Percentiles rank a stretch among this genome's conserved stretches.
Conservation (phyloP, 2,329 filamentous ascomycete genomes). For the Colletotrichum sansevieriae region DNA sequence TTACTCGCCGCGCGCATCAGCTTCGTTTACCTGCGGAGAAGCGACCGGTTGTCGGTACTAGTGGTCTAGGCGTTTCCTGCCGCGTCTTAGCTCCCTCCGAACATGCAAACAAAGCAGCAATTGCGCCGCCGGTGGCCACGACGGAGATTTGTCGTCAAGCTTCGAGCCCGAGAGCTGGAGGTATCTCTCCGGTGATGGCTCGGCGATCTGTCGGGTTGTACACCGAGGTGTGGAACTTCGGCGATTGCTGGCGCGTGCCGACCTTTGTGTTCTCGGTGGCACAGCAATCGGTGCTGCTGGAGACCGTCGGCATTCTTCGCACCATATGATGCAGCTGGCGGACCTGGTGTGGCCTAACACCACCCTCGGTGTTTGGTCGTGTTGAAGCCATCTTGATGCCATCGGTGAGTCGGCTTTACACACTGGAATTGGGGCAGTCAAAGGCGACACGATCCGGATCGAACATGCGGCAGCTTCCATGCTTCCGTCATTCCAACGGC, state of each 20-base stretch:
- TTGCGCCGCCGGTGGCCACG: slow-evolving; percentile 19
- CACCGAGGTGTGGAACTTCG: too few relatives aligned
- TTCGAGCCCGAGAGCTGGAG: slow-evolving; percentile 12
- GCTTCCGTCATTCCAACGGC: slow-evolving; percentile 29
- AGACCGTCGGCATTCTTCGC: not conserved
- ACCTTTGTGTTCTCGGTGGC: too few relatives aligned
- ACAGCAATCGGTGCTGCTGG: not conserved
- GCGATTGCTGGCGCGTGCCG: too few relatives aligned
- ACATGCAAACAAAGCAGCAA: slow-evolving; percentile 16
- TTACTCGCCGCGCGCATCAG: slow-evolving; percentile 5
- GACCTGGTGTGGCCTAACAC: slow-evolving; percentile 4
- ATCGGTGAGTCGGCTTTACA: slow-evolving; percentile 12
- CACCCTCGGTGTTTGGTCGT: slow-evolving; percentile 17
- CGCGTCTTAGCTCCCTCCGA: slow-evolving; percentile 11
- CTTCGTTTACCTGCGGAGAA: slow-evolving; percentile 19
- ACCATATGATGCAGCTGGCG: too few relatives aligned
- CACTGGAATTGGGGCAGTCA: slow-evolving; percentile 17
- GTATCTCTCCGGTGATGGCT: slow-evolving; percentile 33
- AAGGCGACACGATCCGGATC: slow-evolving; percentile 6
- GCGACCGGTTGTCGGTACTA: slow-evolving; percentile 6
- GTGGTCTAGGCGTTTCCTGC: slow-evolving; percentile 6
- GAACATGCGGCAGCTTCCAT: slow-evolving; percentile 18
- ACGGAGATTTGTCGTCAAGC: slow-evolving; percentile 41
- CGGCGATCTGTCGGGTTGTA: slow-evolving; percentile 39
- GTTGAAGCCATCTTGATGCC: slow-evolving; percentile 8